Evolutionary conservation across 163 green algal genomes (phyloP), one percentile per base, ranked within the genome.

Genomic region (Chlorella variabilis): DNA sequence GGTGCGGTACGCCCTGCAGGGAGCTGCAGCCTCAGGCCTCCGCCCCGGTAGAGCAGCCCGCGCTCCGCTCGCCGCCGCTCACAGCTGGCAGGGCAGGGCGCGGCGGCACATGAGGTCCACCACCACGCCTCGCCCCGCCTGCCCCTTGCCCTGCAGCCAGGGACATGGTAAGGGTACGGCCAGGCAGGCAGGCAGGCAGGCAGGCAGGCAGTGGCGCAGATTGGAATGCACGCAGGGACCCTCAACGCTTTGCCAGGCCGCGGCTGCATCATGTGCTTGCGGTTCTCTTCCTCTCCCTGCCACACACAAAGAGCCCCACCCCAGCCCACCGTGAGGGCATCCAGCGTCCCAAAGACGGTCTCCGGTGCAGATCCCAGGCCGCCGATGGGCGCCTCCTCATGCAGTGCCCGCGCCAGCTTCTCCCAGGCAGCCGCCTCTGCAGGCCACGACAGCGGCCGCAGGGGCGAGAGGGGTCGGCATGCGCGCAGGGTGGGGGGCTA

Each of bases 381-480:
- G 17, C 71, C 61, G 36, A 83, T 63, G 63, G 83, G 83, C 3
- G 79, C 78, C 27, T 85, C 84, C 17, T 85, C 84, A 45, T 70
- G 76, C 36, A 85, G 31, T 13, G 66, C 79, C 36, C 42, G 33
- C 23, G 77, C 85, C 42, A 84, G 49, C 59, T 62, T 42, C n/a
- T 83, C 62, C 87, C 87, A 91, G 20, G 31, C 31, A 1, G 61
- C 59, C 49, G 85, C 83, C 77, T 91, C 87, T 36, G 71, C 51
- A 69, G n/a, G n/a, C n/a, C n/a, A n/a, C 2, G 2, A 34, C 18
- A 21, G 49, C 49, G 9, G 9, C n/a, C n/a, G n/a, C n/a, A n/a
- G 61, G 5, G 3, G 31, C 11, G 11, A 42, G 61, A 41, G 4
- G 9, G 31, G 21, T 9, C 7, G 59, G 59, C 59, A 39, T 39